These are phyloP conservation scores for Gymnopilus junonius DNA, from an alignment of 768 basidiomycete genomes.

Conservation along the genomic window DNA sequence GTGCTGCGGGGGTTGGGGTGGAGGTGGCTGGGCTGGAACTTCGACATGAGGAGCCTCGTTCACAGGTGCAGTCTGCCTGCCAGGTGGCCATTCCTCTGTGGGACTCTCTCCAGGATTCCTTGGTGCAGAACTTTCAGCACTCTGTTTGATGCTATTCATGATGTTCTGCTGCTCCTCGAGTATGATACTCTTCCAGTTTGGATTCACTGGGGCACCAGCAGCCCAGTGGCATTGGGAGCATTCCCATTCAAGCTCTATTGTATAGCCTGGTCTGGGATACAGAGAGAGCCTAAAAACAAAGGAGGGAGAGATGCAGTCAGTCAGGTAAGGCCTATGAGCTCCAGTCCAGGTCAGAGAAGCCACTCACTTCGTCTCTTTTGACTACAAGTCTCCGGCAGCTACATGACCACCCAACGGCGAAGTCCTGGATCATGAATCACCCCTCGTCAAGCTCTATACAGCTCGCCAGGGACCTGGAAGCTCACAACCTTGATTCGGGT, in stretches of 20 bases:
- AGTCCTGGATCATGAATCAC: too few species aligned
- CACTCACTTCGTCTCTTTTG: too few species aligned
- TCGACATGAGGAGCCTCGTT: conserved; percentile 5
- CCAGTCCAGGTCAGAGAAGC: too few species aligned
- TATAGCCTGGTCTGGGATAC: too few species aligned
- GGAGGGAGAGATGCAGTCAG: too few species aligned
- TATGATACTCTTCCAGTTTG: conserved; percentile 33
- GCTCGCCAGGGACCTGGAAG: too few species aligned
- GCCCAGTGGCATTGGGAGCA: conserved; percentile 53
- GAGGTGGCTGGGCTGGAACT: conserved; percentile 1
- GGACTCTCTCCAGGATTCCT: conserved; percentile 12
- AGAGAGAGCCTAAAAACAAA: too few species aligned
- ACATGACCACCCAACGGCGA: too few species aligned
- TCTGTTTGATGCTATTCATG: conserved; percentile 50
- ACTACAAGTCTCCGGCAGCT: too few species aligned
- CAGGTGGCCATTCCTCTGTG: conserved; percentile 6
- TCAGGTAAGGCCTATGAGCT: too few species aligned
- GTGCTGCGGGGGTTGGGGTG: conserved; percentile 10
- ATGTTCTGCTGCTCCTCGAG: conserved; percentile 46
- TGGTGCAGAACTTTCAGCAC: conserved; percentile 6
- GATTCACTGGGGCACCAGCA: conserved; percentile 35
- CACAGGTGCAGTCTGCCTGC: neutral
- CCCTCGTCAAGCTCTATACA: too few species aligned
- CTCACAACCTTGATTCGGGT: too few species aligned
- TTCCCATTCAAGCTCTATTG: conserved; percentile 51